phyloP scores from a whole-genome alignment of 345 rosid genomes.

The Eucalyptus globulus region DNA sequence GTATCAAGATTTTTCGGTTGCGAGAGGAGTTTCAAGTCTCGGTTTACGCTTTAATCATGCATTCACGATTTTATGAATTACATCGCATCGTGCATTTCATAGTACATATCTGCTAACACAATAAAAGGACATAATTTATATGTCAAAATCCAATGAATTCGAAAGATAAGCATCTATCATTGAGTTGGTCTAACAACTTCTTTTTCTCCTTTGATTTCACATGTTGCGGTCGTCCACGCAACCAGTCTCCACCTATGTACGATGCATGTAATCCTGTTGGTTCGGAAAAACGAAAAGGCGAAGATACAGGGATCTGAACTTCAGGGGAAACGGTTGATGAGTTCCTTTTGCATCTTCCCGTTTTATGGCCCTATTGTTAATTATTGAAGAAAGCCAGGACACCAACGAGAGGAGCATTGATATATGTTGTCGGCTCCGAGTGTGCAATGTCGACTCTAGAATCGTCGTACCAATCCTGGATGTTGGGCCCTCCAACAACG shows the following conservation, averaged over 20 bases:
- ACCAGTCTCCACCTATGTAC: neutral
- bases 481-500: slow-evolving; percentile 66
- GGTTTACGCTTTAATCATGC: neutral
- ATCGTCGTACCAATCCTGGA: slow-evolving; percentile 36
- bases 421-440: slow-evolving; percentile 56
- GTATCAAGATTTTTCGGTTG: neutral
- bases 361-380: neutral
- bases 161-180: neutral
- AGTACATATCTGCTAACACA: neutral
- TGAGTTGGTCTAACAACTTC: neutral
- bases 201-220: neutral
- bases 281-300: neutral
- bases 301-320: neutral
- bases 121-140: neutral
- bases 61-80: neutral
- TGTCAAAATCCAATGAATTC: neutral
- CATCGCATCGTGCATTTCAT: neutral
- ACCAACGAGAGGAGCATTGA: slow-evolving; percentile 59
- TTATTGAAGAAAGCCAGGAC: slow-evolving; percentile 32
- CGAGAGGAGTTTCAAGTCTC: neutral
- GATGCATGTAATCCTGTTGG: neutral
- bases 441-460: slow-evolving; percentile 5
- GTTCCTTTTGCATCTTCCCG: neutral
- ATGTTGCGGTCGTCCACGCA: neutral
- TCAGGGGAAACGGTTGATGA: neutral